Evolutionary conservation across 495 filamentous ascomycete genomes (phyloP), one percentile per base, ranked within the genome.

Genomic region (Daldinia bambusicola): DNA sequence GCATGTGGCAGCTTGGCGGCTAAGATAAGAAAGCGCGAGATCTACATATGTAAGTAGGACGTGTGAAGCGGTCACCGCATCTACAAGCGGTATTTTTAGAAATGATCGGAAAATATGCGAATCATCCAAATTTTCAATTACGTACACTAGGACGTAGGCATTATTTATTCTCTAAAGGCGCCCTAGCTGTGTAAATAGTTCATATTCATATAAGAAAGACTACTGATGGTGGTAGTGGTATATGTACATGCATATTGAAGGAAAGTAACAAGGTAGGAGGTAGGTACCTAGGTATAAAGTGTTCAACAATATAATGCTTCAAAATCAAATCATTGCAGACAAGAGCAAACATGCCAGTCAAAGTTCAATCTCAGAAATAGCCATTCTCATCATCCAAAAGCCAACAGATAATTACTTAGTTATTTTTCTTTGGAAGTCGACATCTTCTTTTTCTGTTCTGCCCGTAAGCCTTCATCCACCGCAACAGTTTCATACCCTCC

Each of bases 401-500:
- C 4, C 41, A 20, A 18, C 16, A 4, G 16, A 26, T 26, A 26
- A 26, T 26, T 26, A 26, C 26, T 3, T 26, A 26, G 26, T 20
- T 9, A 20, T 7, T 45, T 20, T 6, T 7, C 41, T 9, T 45
- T 18, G 2, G 43, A 22, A 2, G 18, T 20, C 20, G 18, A 48
- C 43, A 18, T 7, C 20, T 20, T 10, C 8, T 48, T 4, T 10
- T 8, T 16, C 43, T 7, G 2, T 20, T 48, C 43, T 18, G 18
- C 1, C 43, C 18, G 18, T 18, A 9, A n/a, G n/a, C 30, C 61
- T 14, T 55, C 34, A 2, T 55, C 18, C 16, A 30, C 50, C 30
- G 61, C 61, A 12, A 63, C 2, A 4, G 55, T 7, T 4, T 63
- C 31, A 14, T 34, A 37, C 38, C 55, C 67, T 0, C 38, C 55